Base-by-base conservation (phyloP, 495 filamentous ascomycete genomes). In the Cudoniella acicularis region DNA sequence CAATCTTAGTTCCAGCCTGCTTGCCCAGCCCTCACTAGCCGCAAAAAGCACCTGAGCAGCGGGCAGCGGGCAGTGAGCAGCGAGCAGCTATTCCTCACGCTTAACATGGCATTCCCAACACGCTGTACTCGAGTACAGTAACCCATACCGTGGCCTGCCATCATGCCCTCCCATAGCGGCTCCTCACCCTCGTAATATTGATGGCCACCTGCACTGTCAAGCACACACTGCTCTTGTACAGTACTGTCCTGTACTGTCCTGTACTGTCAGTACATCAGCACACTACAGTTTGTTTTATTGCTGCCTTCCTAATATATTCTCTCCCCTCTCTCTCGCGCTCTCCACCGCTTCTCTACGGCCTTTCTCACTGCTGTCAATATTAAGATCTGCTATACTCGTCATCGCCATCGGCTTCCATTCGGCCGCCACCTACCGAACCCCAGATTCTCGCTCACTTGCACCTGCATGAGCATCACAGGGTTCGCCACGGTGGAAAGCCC, bases 391-490 rank as follows among this genome's bases (percentile, higher is more conserved):
- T 36, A 36, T 36, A 43, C 3, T 2, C 18, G 30, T 36, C 30
- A 36, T 36, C 13, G 6, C 17, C 30, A 18, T 52, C 30, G n/a
- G 16, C 48, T 54, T 54, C 60, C 60, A 22, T 62, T 66, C 59
- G 63, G 63, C 60, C 63, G 56, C 56, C 48, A 49, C 52, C 47
- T 62, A 51, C 63, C 59, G 63, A 62, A 60, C 63, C 63, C 63
- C 63, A 62, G 63, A 66, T 66, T 62, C 40, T 50, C 20, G 50
- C 16, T n/a, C 21, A 22, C 16, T 46, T 56, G 59, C 49, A 56
- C 63, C 60, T 66, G 60, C 59, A 66, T 66, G 63, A 63, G 26
- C 63, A 36, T 57, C 59, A 54, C 56, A 60, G 56, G 60, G 63
- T 48, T 56, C 26, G n/a, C 51, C 30, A 25, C 49, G 57, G 43